Evolutionary conservation across 257 asterid genomes (phyloP).

Genomic region (Gardenia jasminoides): DNA sequence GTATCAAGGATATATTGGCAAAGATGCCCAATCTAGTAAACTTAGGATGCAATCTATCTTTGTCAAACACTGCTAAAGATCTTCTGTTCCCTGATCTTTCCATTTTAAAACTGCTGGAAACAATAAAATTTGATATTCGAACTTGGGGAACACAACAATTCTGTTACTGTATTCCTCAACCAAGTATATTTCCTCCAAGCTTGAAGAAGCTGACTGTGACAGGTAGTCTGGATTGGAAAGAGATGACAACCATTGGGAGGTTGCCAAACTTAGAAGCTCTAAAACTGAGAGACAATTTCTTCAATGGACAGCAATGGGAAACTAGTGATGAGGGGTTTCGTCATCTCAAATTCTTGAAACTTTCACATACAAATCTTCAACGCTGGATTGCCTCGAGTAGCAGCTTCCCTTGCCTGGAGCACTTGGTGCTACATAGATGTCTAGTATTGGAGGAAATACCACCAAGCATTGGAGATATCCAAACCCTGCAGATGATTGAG

Average conservation of each 20-base stretch:
- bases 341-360: background rate
- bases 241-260: slow-evolving; percentile 3
- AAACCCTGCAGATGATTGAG: slow-evolving; percentile 6
- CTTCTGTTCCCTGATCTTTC: background rate
- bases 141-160: background rate
- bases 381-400: background rate
- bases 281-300: background rate
- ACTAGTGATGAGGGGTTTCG: background rate
- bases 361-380: background rate
- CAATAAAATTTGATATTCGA: background rate
- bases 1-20: background rate
- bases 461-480: background rate
- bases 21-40: background rate
- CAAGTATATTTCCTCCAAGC: background rate
- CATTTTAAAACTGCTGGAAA: background rate
- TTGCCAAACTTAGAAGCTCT: slow-evolving; percentile 4
- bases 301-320: background rate
- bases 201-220: slow-evolving; percentile 6
- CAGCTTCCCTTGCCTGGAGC: slow-evolving; percentile 6
- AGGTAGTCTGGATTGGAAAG: background rate
- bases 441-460: slow-evolving; percentile 4
- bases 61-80: background rate
- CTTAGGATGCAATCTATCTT: background rate
- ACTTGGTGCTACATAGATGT: slow-evolving; percentile 1
- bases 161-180: background rate